Base-by-base conservation (phyloP, 2,329 filamentous ascomycete species). In the Phaeophleospora eucalypticola region DNA sequence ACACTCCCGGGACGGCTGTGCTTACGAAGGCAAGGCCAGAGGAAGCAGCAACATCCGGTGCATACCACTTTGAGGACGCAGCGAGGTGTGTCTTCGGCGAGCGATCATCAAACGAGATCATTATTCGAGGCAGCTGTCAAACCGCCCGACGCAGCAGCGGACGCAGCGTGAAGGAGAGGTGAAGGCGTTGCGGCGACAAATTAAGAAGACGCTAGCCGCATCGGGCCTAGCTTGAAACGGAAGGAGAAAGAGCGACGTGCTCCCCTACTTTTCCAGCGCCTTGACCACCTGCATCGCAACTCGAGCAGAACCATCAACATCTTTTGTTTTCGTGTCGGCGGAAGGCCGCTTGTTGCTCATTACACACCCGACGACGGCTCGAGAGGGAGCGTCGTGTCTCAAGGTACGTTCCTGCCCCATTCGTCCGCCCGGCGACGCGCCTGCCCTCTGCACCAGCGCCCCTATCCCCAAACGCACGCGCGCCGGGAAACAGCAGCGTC, bases 361-460 rank as follows among this genome's bases (percentile, higher is more conserved):
- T 24, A 38, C 39, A 14, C 29, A 14, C 39, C 21, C 45, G 32
- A 29, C 29, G 33, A 36, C 14, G n/a, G 16, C 12, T 17, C 14
- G 12, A 29, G 39, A n/a, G 45, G 20, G 6, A 24, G 12, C 15
- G 18, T 38, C 33, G 21, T 4, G 12, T 12, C 21, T 19, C 34
- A 37, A 47, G 45, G 45, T 47, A 47, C 45, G 45, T 47, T 33
- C 16, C 2, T 12, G 18, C 21, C n/a, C 39, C 45, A 33, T 47
- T 29, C 24, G 24, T 38, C 35, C 45, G 29, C 27, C 32, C 20
- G 19, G 18, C 17, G 20, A 36, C 36, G 38, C 39, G 45, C 39
- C 40, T 19, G 15, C 17, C 7, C 9, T 10, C 9, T 10, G 9
- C 18, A 6, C 36, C 36, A 18, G 8, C 4, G 7, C 36, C 6